phyloP scores from a whole-genome alignment of 495 filamentous ascomycete genomes.

The Niebla homalea region DNA sequence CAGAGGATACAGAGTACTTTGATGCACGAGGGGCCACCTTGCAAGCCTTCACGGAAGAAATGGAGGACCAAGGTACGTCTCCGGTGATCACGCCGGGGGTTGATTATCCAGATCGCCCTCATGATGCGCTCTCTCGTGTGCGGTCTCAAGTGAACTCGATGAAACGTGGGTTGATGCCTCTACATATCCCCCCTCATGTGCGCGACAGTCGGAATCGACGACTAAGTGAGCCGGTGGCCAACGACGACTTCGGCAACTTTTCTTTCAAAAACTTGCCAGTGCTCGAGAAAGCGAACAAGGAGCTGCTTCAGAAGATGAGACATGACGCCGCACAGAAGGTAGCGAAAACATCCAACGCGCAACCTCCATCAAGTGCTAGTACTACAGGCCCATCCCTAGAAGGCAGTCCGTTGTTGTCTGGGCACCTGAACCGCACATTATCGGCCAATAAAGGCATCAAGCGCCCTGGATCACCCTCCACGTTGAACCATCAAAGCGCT shows the following conservation, averaged over 20 bases:
- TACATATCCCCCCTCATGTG: constrained; percentile 93
- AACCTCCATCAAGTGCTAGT: constrained; percentile 26
- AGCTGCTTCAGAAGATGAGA: constrained; percentile 88
- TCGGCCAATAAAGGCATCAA: constrained; percentile 64
- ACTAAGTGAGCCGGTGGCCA: constrained; percentile 75
- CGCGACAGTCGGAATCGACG: constrained; percentile 67
- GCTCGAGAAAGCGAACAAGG: constrained; percentile 95
- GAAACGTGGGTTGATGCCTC: constrained; percentile 83
- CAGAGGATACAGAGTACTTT: constrained; percentile 97
- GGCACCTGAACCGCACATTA: constrained; percentile 69
- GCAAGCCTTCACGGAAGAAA: constrained; percentile 79
- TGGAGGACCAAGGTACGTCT: constrained; percentile 79
- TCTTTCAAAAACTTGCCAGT: constrained; percentile 95
- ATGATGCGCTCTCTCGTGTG: constrained; percentile 86
- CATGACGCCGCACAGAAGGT: constrained; percentile 71
- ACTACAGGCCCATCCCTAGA: constrained; percentile 57
- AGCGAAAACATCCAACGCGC: constrained; percentile 21
- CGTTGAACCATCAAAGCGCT: constrained; percentile 61
- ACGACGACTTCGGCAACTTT: constrained; percentile 93
- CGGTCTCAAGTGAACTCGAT: constrained; percentile 69
- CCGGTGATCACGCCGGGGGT: constrained; percentile 37
- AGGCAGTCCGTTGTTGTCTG: constrained; percentile 68
- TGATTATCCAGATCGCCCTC: constrained; percentile 68
- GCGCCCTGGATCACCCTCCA: constrained; percentile 75
- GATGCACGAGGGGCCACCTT: constrained; percentile 82